Percentiles rank a stretch among this genome's conserved stretches.
These are phyloP conservation scores for Penicillium nordicum DNA, from an alignment of 2,329 filamentous ascomycete species.

Conservation along the genomic window DNA sequence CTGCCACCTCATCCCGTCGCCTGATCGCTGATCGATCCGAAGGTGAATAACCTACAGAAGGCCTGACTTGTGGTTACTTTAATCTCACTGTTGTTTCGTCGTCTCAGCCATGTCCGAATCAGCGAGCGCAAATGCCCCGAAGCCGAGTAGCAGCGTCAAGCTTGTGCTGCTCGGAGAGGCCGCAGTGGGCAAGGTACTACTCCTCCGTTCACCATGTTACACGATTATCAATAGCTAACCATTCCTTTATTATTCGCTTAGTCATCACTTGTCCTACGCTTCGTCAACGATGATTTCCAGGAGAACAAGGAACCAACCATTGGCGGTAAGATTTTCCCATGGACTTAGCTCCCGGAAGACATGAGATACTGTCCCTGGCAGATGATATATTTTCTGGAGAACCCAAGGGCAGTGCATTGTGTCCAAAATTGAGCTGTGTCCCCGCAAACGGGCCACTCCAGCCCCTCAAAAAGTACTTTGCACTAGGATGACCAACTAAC, in stretches of 20 bases:
- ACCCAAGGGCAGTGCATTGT: neutral
- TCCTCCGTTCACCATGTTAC: slow-evolving; percentile 6
- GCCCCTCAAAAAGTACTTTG: neutral
- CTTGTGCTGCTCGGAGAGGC: slow-evolving; percentile 96
- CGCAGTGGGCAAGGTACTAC: slow-evolving; percentile 88
- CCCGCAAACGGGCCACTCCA: neutral
- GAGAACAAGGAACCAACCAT: slow-evolving; percentile 99
- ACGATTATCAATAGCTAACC: slow-evolving; percentile 12
- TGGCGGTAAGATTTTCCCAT: slow-evolving; percentile 62
- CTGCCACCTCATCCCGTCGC: slow-evolving; percentile 24
- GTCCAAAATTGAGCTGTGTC: neutral
- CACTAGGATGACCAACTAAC: slow-evolving; percentile 12
- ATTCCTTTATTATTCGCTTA: slow-evolving; percentile 34
- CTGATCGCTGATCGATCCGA: slow-evolving; percentile 23
- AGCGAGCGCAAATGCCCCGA: slow-evolving; percentile 64
- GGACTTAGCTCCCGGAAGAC: neutral
- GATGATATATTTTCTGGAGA: neutral
- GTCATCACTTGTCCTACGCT: slow-evolving; percentile 96
- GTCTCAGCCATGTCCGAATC: slow-evolving; percentile 64
- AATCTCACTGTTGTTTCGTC: neutral
- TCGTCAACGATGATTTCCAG: slow-evolving; percentile 99
- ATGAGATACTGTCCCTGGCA: neutral
- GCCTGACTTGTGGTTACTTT: slow-evolving; percentile 22
- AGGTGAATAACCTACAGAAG: slow-evolving; percentile 28
- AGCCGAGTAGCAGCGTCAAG: slow-evolving; percentile 99